These are phyloP conservation scores for Mortierella sp. DNA, from an alignment of 371 early-diverging fungal genomes.

Conservation along the genomic window DNA sequence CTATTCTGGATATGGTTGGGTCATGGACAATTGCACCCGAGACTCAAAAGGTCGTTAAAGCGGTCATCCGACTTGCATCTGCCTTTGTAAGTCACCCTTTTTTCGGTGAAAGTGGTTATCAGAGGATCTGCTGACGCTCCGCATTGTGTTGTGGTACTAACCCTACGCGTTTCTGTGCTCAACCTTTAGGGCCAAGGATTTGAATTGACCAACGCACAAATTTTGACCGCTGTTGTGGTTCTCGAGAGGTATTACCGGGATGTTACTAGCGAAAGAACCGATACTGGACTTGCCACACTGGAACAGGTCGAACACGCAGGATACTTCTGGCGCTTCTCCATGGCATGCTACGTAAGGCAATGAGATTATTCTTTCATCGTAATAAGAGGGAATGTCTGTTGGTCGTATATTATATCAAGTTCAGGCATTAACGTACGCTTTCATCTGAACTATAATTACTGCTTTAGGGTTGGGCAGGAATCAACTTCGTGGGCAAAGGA, in stretches of 20 bases:
- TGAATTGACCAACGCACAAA: slow-evolving; percentile 81
- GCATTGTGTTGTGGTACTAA: not conserved
- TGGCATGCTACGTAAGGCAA: slow-evolving; percentile 68
- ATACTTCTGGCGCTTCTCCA: slow-evolving; percentile 73
- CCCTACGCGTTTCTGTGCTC: not conserved
- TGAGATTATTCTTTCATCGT: not conserved
- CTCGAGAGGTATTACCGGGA: slow-evolving; percentile 73
- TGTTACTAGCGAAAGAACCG: slow-evolving; percentile 62
- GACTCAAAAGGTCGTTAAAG: slow-evolving; percentile 74
- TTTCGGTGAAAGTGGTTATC: not conserved
- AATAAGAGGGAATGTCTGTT: not conserved
- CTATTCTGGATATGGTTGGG: slow-evolving; percentile 58
- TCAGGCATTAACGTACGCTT: not conserved
- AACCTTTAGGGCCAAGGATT: slow-evolving; percentile 80
- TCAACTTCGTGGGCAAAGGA: slow-evolving; percentile 85
- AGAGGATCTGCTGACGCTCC: not conserved
- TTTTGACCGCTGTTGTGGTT: slow-evolving; percentile 79
- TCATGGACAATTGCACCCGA: slow-evolving; percentile 66
- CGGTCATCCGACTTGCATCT: slow-evolving; percentile 72
- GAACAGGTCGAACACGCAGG: slow-evolving; percentile 72
- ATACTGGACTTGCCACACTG: slow-evolving; percentile 57
- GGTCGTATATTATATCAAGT: not conserved
- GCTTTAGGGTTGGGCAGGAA: slow-evolving; percentile 84
- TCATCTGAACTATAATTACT: not conserved
- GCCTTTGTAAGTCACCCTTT: slow-evolving; percentile 70